Evolutionary conservation across 495 filamentous ascomycete genomes (phyloP).

Genomic region (Hypoxylon lenormandii): DNA sequence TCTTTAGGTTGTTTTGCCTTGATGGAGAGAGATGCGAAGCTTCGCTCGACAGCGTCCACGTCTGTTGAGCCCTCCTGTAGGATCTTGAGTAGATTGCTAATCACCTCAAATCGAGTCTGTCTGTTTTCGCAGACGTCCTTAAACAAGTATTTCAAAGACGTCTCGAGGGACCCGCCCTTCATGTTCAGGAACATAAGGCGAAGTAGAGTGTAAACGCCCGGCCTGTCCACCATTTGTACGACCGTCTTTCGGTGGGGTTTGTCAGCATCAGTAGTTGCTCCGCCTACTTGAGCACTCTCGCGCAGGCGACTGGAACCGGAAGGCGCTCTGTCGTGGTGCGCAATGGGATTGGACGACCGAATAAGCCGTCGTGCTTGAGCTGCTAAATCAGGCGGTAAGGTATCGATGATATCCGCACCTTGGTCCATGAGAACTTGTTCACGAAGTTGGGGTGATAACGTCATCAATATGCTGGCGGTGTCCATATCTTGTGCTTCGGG

Average conservation of each 20-base stretch:
- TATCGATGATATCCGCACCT: conserved; percentile 85
- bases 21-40: conserved; percentile 90
- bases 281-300: conserved; percentile 46
- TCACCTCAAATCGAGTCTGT: conserved; percentile 92
- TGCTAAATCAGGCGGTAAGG: conserved; percentile 84
- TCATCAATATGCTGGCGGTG: conserved; percentile 88
- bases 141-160: conserved; percentile 84
- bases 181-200: conserved; percentile 97
- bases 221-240: conserved; percentile 95
- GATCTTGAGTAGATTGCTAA: conserved; percentile 90
- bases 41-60: conserved; percentile 91
- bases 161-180: conserved; percentile 79
- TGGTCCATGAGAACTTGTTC: conserved; percentile 89
- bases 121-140: conserved; percentile 91
- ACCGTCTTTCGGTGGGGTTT: conserved; percentile 82
- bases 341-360: conserved; percentile 43
- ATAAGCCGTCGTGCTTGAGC: conserved; percentile 80
- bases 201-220: conserved; percentile 91
- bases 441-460: conserved; percentile 84
- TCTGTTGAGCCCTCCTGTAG: conserved; percentile 96
- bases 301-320: conserved; percentile 46
- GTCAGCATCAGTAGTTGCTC: conserved; percentile 50
- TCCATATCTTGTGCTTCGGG: conserved; percentile 85
- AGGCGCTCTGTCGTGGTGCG: conserved; percentile 39
- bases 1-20: conserved; percentile 83